Base-by-base conservation (phyloP, 495 filamentous ascomycete species). In the Terfezia boudieri region DNA sequence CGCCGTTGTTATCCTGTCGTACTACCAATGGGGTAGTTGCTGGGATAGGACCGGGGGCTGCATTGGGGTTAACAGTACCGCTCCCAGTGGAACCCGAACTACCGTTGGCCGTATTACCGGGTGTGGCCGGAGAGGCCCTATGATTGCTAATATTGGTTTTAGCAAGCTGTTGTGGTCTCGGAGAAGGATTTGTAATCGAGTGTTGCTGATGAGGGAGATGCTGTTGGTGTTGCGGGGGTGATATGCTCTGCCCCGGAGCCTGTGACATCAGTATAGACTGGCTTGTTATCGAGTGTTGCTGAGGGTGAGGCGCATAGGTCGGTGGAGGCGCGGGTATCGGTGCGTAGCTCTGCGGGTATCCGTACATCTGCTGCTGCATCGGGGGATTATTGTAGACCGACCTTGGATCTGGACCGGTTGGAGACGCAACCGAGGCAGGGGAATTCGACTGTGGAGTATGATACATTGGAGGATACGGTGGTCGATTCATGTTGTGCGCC, bases 31-130 rank as follows among this genome's bases (percentile, higher is more conserved):
- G 90, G 0, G 90, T 96, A 11, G 90, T 98, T 1, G 90, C 90
- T n/a, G 90, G 90, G 64, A 98, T 98, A 0, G 90, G 90, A 10
- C 90, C 90, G n/a, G 90, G 90, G 22, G 90, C 90, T 14, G 90
- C 87, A 61, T 84, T 94, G 11, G 83, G 78, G 56, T 90, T 93
- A 49, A 86, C 82, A 4, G 75, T 72, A 22, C 67, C 64, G 41
- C 61, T 57, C 9, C 69, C 70, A 43, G 68, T 61, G 37, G 71
- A 62, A 51, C 68, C 72, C 52, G 72, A 73, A 16, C 73, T 64
- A 62, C 80, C 69, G n/a, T 51, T 51, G 6, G 62, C 61, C 0
- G 62, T 62, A 12, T 59, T 55, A 52, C 65, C 58, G 14, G 69
- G 63, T 12, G 69, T 64, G 10, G 60, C 66, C 51, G 68, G 68